phyloP scores from a whole-genome alignment of 2,329 filamentous ascomycete species.

The Venturia asperata region DNA sequence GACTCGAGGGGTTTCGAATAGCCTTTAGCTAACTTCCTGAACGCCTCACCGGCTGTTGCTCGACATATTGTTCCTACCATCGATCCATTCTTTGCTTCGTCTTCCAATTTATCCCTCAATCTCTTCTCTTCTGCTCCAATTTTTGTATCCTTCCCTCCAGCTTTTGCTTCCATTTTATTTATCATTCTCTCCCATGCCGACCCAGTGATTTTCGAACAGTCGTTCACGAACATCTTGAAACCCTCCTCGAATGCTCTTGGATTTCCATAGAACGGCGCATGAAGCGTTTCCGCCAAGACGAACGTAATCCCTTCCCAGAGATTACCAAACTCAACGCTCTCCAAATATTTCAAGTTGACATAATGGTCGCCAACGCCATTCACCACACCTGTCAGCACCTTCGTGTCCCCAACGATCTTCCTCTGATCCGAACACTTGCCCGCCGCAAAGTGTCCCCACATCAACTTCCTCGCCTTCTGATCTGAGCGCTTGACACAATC shows the following conservation, averaged over 20 bases:
- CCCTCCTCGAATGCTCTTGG: constrained; percentile 20
- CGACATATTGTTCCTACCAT: too few species aligned
- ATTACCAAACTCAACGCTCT: constrained; percentile 26
- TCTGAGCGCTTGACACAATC: constrained; percentile 27
- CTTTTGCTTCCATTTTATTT: too few species aligned
- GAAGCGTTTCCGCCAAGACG: constrained; percentile 25
- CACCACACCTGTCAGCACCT: constrained; percentile 27
- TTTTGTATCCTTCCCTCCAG: too few species aligned
- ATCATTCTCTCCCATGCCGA: too few species aligned
- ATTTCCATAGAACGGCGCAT: constrained; percentile 31
- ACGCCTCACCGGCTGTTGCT: too few species aligned
- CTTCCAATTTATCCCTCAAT: too few species aligned
- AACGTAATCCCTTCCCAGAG: constrained; percentile 28
- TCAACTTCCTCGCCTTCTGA: constrained; percentile 26
- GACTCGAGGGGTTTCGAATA: too few species aligned
- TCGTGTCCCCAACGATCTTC: constrained; percentile 23
- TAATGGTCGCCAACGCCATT: constrained; percentile 29
- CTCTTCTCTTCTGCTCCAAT: too few species aligned
- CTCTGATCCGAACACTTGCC: constrained; percentile 24
- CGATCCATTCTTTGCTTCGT: too few species aligned
- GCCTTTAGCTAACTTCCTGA: too few species aligned
- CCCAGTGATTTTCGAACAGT: constrained; percentile 9
- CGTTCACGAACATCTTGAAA: constrained; percentile 22
- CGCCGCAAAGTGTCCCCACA: constrained; percentile 22
- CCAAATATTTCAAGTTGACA: constrained; percentile 30